These are phyloP conservation scores for Phytophthora megakarya DNA, from an alignment of 352 stramenopile species.

Conservation along the genomic window DNA sequence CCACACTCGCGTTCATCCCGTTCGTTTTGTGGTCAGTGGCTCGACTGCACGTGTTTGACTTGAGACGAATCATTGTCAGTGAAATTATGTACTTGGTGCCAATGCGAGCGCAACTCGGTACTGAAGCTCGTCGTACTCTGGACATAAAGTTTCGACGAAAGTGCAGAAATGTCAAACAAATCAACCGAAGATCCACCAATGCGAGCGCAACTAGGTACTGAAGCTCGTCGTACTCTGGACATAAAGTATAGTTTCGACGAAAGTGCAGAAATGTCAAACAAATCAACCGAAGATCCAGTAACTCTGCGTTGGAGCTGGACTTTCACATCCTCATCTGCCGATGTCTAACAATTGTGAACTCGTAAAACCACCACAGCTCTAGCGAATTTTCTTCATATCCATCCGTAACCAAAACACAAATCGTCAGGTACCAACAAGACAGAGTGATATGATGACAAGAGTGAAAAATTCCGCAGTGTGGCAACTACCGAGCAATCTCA, in stretches of 20 bases:
- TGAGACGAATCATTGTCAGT: too few species aligned
- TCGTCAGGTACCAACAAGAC: background rate
- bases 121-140: too few species aligned
- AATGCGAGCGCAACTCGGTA: constrained; percentile 7
- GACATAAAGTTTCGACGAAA: too few species aligned
- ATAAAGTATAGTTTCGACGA: too few species aligned
- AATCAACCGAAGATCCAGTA: constrained; percentile 6
- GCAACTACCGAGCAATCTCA: too few species aligned
- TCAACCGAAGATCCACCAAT: constrained; percentile 9
- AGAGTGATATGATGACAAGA: too few species aligned
- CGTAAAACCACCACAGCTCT: background rate
- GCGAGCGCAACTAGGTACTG: constrained; percentile 2
- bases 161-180: constrained; percentile 26
- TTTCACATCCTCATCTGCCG: background rate
- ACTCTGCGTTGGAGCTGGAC: constrained; percentile 5
- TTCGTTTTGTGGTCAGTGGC: too few species aligned
- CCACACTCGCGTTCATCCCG: too few species aligned
- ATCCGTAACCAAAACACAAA: background rate
- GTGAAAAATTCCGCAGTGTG: too few species aligned
- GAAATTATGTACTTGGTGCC: too few species aligned
- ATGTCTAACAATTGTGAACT: background rate
- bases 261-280: constrained; percentile 28
- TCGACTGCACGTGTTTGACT: too few species aligned
- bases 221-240: too few species aligned
- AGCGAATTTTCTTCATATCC: constrained; percentile 4